Base-by-base conservation (phyloP, 768 basidiomycete species). In the Boletus rubescentipes region DNA sequence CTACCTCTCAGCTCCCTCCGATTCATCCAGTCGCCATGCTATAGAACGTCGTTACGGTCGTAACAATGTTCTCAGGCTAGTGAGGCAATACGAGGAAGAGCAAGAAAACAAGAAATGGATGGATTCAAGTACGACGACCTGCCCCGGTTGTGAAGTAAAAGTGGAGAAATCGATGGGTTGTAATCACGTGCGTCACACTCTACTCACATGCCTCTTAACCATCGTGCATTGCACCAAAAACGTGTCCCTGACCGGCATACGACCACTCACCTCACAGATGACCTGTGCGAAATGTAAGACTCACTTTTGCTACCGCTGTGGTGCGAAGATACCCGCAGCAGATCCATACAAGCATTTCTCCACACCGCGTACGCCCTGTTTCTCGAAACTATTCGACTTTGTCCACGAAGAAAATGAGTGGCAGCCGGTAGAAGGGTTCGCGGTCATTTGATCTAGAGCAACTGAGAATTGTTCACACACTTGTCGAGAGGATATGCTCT, bases 301-400 rank as follows among this genome's bases (percentile, higher is more conserved):
- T 46, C 91, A 93, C 64, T 93, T 91, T 63, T 93, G 91, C 74
- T 93, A 89, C 62, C 80, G 85, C 6, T 93, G 91, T 65, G 91
- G 87, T 5, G 53, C 69, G 1, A 78, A 75, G 59, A 67, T 93
- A 23, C 45, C 69, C 0, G 61, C 71, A 8, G 60, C 57, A 15
- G 72, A 85, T 55, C 88, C 89, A 0, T 92, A 91, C 59, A 62
- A 58, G 23, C 91, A 93, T 64, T 92, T 88, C 64, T 85, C 83
- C 31, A 77, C 71, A 30, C 75, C 70, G 11, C 79, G 79, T 14
- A 64, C 63, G 7, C 57, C 65, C 10, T 91, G 89, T 63, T 90
- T 79, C 67, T 77, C 78, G 52, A 85, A 81, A 66, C 65, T 90
- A 54, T 91, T 91, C 65, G 89, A 91, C 58, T 62, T 73, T 46